Conservation (phyloP, 2,329 filamentous ascomycete species). For the Plenodomus lindquistii region DNA sequence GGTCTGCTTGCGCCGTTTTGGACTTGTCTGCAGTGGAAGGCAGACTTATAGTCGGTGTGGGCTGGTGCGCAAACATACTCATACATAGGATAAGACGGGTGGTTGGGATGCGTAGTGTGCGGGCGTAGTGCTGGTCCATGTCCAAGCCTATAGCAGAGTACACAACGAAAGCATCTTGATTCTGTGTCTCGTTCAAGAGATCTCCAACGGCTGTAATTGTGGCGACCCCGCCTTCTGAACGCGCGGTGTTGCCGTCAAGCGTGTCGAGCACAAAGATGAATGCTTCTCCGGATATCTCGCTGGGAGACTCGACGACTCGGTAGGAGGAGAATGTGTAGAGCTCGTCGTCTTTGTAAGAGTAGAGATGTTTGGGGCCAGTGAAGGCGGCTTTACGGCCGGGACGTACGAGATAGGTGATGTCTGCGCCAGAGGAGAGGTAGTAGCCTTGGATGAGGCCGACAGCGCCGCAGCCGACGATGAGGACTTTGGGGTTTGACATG, state of each 20-base stretch:
- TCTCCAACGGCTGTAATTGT: conserved; percentile 13
- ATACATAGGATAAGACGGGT: too few species aligned
- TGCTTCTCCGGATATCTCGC: conserved; percentile 15
- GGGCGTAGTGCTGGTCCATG: too few species aligned
- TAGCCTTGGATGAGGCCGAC: conserved; percentile 26
- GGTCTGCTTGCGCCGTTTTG: too few species aligned
- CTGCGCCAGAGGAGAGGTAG: conserved; percentile 16
- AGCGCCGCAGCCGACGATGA: conserved; percentile 27
- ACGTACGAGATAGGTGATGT: conserved; percentile 29
- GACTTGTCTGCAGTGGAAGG: too few species aligned
- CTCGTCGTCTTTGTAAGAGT: conserved; percentile 21
- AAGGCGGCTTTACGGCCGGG: conserved; percentile 24
- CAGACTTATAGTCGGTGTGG: too few species aligned
- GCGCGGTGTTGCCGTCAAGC: conserved; percentile 24
- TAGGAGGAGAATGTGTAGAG: conserved; percentile 19
- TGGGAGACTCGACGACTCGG: conserved; percentile 19
- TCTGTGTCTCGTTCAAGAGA: too few species aligned
- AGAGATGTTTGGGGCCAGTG: conserved; percentile 20
- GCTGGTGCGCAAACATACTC: too few species aligned
- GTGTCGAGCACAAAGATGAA: conserved; percentile 26
- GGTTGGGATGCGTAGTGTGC: too few species aligned
- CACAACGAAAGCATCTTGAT: too few species aligned
- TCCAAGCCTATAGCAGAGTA: too few species aligned
- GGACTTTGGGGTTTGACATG: conserved; percentile 23
- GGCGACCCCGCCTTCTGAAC: conserved; percentile 17